These are phyloP conservation scores for Paracorniculantispora psalliotae DNA, from an alignment of 2,329 filamentous ascomycete genomes.

Conservation along the genomic window DNA sequence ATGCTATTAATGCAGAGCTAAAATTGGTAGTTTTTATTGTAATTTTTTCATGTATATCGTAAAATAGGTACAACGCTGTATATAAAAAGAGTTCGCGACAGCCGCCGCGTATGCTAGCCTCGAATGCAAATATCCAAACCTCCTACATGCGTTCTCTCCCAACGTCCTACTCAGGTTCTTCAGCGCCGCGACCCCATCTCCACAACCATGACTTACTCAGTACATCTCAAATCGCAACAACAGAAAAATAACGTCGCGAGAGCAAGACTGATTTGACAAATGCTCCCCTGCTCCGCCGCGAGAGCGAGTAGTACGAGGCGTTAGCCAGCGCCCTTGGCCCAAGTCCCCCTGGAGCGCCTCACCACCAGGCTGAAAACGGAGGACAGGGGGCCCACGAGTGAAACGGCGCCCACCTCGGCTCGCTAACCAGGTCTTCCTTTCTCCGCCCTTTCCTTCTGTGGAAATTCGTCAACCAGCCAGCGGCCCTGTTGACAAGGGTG, in stretches of 20 bases:
- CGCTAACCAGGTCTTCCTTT: background rate
- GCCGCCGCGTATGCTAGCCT: constrained; percentile 1
- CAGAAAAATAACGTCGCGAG: background rate
- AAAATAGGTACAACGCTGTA: background rate
- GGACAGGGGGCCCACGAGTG: background rate
- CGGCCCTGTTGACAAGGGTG: background rate
- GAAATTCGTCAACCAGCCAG: background rate
- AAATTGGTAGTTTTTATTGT: background rate
- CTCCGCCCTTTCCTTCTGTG: background rate
- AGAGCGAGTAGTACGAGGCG: background rate
- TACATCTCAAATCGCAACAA: no score
- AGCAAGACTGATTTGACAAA: no score
- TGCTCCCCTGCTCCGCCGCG: background rate
- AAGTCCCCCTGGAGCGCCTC: background rate
- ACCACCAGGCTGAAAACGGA: background rate
- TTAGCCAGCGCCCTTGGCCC: background rate
- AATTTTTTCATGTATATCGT: background rate
- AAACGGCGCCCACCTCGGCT: background rate
- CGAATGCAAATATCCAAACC: background rate
- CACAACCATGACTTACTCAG: no score
- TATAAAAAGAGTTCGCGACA: background rate
- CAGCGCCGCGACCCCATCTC: no score
- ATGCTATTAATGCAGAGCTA: no score
- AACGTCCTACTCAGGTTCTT: no score
- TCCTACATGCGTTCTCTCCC: no score